Base-by-base conservation (phyloP, 805 yeast genomes). In the Candida methanosorbosa region DNA sequence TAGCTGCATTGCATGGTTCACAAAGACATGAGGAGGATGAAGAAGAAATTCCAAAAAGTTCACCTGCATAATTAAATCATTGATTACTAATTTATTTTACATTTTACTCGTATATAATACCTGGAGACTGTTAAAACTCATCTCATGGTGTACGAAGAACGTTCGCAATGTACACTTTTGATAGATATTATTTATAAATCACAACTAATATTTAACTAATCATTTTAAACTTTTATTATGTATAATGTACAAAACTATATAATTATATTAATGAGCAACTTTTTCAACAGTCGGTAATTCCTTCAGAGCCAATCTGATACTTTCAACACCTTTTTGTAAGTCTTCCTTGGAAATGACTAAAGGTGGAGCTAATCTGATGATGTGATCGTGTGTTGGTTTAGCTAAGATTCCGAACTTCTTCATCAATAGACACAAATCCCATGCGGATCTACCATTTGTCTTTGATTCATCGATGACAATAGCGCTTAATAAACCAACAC, bases 351-450 rank as follows among this genome's bases (percentile, higher is more conserved):
- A 73, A 45, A 90, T 90, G 27, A 87, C 94, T 57, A 90, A 68
- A 18, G 97, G 97, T 38, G 97, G 97, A 9, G 97, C 96, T 57
- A 90, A 69, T 68, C 97, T 81, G 55, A 90, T 88, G 50, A 90
- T 88, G 59, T 87, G 81, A 49, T 87, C 95, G 57, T 90, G 97
- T 2, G 97, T 88, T 45, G 97, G 97, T 64, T 88, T 90, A 43
- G 97, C 97, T 52, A 88, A 68, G 13, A 90, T 81, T 39, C 97
- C 97, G 41, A 75, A 66, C 36, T 83, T 77, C 61, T 83, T 86
- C 92, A 90, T 81, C 49, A 84, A 63, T 49, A 90, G 57, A 64
- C 97, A 90, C 45, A 90, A 68, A 56, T 90, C 97, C 97, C 97
- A 90, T 4, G 97, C 97, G 20, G 92, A 70, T 59, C 88, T 78